Evolutionary conservation across 805 yeast genomes (phyloP), one percentile per base, ranked within the genome.

Genomic region (Lachancea sp.): DNA sequence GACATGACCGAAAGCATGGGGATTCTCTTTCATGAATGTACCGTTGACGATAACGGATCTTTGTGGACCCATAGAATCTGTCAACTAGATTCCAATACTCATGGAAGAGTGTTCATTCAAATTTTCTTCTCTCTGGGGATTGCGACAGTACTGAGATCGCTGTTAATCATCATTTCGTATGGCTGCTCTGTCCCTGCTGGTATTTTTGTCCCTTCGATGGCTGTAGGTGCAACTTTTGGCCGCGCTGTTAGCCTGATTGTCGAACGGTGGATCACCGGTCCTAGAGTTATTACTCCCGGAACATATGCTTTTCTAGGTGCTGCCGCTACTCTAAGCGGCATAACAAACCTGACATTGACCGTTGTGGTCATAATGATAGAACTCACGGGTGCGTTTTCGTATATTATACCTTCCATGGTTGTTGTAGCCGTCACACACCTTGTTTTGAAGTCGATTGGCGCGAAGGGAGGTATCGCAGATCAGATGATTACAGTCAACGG

Each of bases 1-100:
- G 99, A 93, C 61, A 93, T 93, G 99, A 89, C 99, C 1, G 95
- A 90, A 58, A 78, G 88, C 22, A 93, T 93, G 98, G 90, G 88
- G 53, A 68, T 83, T 10, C 68, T 93, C 33, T 93, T 93, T 66
- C 87, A 82, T 56, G 95, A 87, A 59, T 91, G 98, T 67, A 59
- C 62, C 1, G 67, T 60, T 3, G 62, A 69, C 17, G 67, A 65
- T 27, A 67, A 71, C 50, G 47, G 51, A 10, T 59, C 66, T 1
- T 38, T 53, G 1, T 62, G 73, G 67, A 70, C 73, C 15, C 74
- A 71, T 41, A 53, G 68, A 3, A 56, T 71, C 17, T 72, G 77
- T 46, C 57, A 65, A 36, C 37, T 71, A 3, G 68, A 67, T 27
- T 61, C 67, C 19, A 53, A 54, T 18, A 50, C 65, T 2, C 51